Evolutionary conservation across 441 rosid genomes (phyloP).

Genomic region (Erysimum pusillum): DNA sequence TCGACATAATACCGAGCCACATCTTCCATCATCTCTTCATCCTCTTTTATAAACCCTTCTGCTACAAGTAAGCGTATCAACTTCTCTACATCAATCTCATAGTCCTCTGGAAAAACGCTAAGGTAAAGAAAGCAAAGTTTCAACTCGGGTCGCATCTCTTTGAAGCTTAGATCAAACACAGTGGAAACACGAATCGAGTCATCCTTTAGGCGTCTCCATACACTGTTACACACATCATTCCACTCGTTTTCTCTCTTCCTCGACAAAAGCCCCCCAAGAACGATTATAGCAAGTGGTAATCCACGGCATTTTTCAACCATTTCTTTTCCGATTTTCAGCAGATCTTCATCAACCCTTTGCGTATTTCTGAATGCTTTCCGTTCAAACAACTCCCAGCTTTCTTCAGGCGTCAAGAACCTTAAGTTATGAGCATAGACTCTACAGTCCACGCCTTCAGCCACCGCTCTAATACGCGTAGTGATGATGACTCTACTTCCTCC

Average conservation of each 20-base stretch:
- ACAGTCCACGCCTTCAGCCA: conserved; percentile 26
- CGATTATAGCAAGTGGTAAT: conserved; percentile 29
- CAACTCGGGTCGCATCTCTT: conserved; percentile 7
- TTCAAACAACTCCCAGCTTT: conserved; percentile 41
- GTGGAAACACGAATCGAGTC: conserved; percentile 12
- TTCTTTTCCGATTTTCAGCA: conserved; percentile 19
- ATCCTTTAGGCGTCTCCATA: conserved; percentile 43
- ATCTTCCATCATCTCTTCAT: conserved; percentile 33
- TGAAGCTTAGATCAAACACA: conserved; percentile 32
- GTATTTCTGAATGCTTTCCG: conserved; percentile 35
- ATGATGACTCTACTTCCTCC: conserved; percentile 35
- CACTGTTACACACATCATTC: conserved; percentile 21
- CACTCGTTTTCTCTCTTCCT: conserved; percentile 41
- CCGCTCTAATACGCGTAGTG: conserved; percentile 36
- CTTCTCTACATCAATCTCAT: conserved; percentile 9
- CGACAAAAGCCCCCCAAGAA: conserved; percentile 24
- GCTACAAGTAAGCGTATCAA: conserved; percentile 30
- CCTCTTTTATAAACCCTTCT: conserved; percentile 32
- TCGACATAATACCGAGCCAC: conserved; percentile 12
- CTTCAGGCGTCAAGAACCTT: conserved; percentile 31
- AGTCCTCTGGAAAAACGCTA: conserved; percentile 38
- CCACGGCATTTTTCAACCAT: conserved; percentile 34
- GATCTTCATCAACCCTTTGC: conserved; percentile 13
- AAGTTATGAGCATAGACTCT: conserved; percentile 14
- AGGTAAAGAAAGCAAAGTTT: conserved; percentile 40